phyloP scores from a whole-genome alignment of 148 eudicot genomes.

The Rhododendron molle region DNA sequence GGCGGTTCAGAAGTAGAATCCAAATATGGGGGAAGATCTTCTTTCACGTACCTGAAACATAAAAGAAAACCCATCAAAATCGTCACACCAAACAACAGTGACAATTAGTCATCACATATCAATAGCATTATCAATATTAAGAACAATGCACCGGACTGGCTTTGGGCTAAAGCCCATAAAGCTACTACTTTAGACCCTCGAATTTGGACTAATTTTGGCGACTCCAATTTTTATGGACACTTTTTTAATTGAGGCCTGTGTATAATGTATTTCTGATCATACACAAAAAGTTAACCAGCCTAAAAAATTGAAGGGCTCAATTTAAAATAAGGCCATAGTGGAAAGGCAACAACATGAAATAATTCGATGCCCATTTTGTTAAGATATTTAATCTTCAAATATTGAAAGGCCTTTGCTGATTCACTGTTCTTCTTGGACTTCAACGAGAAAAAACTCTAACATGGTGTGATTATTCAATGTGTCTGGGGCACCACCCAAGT shows the following conservation, averaged over 20 bases:
- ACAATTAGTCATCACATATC: not conserved
- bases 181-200: not conserved
- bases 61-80: conserved; percentile 9
- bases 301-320: not conserved
- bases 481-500: not conserved
- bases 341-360: not conserved
- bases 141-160: not conserved
- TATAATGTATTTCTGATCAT: not conserved
- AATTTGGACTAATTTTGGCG: not conserved
- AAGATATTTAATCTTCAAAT: not conserved
- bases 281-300: not conserved
- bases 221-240: not conserved
- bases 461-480: not conserved
- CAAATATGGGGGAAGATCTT: conserved; percentile 41
- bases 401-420: not conserved
- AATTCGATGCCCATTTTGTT: not conserved
- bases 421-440: not conserved
- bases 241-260: not conserved
- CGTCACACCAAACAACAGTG: not conserved
- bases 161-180: not conserved
- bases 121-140: not conserved
- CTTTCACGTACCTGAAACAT: conserved; percentile 23
- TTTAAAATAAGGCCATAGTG: not conserved
- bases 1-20: conserved; percentile 61
- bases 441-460: not conserved